These are phyloP conservation scores for Xylaria scruposa DNA, from an alignment of 495 filamentous ascomycete species.

Conservation along the genomic window DNA sequence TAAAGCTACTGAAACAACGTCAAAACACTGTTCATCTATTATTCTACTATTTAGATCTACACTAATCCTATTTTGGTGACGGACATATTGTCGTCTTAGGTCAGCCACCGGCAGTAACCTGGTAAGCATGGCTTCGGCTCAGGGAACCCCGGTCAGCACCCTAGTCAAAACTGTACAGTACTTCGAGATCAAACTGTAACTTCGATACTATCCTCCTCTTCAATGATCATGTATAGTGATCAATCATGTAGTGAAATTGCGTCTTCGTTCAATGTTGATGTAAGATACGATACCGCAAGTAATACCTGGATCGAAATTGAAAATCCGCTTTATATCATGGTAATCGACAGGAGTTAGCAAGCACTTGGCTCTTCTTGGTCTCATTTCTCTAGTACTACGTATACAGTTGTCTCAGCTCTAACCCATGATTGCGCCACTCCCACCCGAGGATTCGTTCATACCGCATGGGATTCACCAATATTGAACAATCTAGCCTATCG, in stretches of 20 bases:
- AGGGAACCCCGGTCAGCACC: neutral
- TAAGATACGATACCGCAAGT: neutral
- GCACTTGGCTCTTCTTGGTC: slow-evolving; percentile 9
- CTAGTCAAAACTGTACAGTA: neutral
- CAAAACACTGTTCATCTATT: neutral
- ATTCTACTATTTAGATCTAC: neutral
- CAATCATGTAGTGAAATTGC: neutral
- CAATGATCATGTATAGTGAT: neutral
- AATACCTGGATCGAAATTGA: too few relatives aligned
- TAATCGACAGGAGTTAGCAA: neutral
- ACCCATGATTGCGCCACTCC: neutral
- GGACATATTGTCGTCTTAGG: slow-evolving; percentile 9
- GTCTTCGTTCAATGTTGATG: neutral
- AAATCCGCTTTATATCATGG: neutral
- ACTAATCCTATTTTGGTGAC: neutral
- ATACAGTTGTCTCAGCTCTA: slow-evolving; percentile 19
- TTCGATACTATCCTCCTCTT: neutral
- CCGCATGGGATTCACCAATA: slow-evolving; percentile 1
- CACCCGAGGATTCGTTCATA: neutral
- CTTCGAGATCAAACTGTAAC: neutral
- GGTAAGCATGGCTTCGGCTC: neutral
- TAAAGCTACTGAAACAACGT: slow-evolving; percentile 11
- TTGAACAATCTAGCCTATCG: neutral
- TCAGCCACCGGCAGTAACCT: slow-evolving; percentile 20
- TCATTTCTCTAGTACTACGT: slow-evolving; percentile 8